Base-by-base conservation (phyloP, 805 yeast genomes). In the Candida saitoana region DNA sequence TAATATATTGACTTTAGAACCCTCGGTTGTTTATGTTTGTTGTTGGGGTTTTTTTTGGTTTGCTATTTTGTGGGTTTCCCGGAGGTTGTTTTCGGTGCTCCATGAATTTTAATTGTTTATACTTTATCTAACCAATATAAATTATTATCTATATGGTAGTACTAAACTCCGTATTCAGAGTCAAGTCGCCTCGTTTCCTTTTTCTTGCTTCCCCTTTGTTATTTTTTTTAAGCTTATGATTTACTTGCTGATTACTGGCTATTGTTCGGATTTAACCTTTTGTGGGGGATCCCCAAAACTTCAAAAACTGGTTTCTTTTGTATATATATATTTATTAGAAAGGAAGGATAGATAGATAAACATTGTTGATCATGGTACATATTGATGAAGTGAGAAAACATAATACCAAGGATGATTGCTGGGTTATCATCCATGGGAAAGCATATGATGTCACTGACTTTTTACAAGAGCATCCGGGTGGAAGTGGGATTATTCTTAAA, bases 341-440 rank as follows among this genome's bases (percentile, higher is more conserved):
- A n/a, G n/a, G n/a, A n/a, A n/a, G n/a, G n/a, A n/a, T n/a, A n/a
- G n/a, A n/a, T n/a, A n/a, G n/a, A n/a, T n/a, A n/a, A n/a, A n/a
- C n/a, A n/a, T n/a, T n/a, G n/a, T n/a, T n/a, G n/a, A 14, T 12
- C 19, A 54, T 53, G 51, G 45, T 58, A 35, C 43, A 51, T 29
- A 37, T 49, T 34, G 55, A 54, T 43, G 74, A 69, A 46, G 69
- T 70, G 22, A 41, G 44, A 18, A 55, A 60, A 38, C 93, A 84
- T 65, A 73, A 74, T 60, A 52, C 63, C 15, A 67, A 69, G 45
- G 71, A 76, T 15, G 87, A 83, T 56, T 80, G 93, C 62, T 89
- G 96, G 96, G 85, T 88, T 15, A 80, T 84, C 6, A 78, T 89
- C 44, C 84, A 87, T 47, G 86, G 82, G 15, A 74, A 84, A 49